Percentiles rank a stretch among this genome's conserved stretches.
These are phyloP conservation scores for Penicillium angulare DNA, from an alignment of 495 filamentous ascomycete genomes.

Conservation along the genomic window DNA sequence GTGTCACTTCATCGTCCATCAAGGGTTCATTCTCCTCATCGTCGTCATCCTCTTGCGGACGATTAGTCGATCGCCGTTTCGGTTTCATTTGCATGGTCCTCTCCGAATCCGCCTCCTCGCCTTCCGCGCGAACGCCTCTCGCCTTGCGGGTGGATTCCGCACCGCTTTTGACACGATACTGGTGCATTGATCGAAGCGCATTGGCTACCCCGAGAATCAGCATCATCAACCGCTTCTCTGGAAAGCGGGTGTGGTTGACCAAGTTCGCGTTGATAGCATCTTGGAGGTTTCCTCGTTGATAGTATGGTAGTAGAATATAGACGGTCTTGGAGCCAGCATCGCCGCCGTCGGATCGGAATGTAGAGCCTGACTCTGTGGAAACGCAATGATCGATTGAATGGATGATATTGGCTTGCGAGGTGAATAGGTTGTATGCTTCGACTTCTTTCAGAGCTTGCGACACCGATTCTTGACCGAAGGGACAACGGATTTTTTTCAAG, in stretches of 20 bases:
- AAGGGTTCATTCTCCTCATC: conserved; percentile 76
- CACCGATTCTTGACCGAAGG: conserved; percentile 95
- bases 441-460: conserved; percentile 93
- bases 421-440: conserved; percentile 91
- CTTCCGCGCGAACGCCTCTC: conserved; percentile 58
- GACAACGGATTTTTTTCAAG: conserved; percentile 97
- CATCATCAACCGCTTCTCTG: conserved; percentile 82
- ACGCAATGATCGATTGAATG: conserved; percentile 83
- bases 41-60: conserved; percentile 48
- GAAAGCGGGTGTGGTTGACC: conserved; percentile 93
- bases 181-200: conserved; percentile 86
- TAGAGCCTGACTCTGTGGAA: conserved; percentile 56
- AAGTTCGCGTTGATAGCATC: conserved; percentile 98
- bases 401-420: conserved; percentile 80
- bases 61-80: conserved; percentile 43
- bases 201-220: conserved; percentile 89
- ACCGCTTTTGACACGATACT: conserved; percentile 67
- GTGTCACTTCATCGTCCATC: conserved; percentile 79
- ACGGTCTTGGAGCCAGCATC: conserved; percentile 80
- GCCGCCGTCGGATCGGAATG: conserved; percentile 55
- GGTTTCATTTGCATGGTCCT: conserved; percentile 54
- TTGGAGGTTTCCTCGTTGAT: conserved; percentile 89
- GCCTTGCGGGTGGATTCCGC: conserved; percentile 54
- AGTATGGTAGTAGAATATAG: conserved; percentile 94
- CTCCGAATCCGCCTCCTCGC: conserved; percentile 60